Conservation (phyloP, 352 stramenopile species). For the Phytophthora meadii region DNA sequence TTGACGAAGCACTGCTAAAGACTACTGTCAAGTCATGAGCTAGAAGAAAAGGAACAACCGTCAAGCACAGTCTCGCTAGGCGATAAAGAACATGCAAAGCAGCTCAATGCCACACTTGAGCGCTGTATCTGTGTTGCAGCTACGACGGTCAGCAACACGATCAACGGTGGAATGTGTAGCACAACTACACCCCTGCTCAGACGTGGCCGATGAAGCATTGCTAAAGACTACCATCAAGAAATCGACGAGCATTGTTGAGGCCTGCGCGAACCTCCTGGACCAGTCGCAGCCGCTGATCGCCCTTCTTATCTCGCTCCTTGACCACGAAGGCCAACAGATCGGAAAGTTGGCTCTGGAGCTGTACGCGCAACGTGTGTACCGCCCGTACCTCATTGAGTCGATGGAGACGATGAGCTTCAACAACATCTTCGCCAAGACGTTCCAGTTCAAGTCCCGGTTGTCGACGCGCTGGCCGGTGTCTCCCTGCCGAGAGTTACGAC, state of each 20-base stretch:
- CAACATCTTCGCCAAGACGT: conserved; percentile 84
- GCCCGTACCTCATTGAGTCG: conserved; percentile 86
- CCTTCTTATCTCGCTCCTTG: conserved; percentile 80
- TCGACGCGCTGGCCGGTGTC: conserved; percentile 76
- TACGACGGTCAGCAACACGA: too few species aligned
- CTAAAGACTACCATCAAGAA: too few species aligned
- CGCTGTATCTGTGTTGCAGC: too few species aligned
- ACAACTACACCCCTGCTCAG: too few species aligned
- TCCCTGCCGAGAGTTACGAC: conserved; percentile 83
- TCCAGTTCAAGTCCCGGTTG: conserved; percentile 87
- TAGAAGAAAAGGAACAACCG: too few species aligned
- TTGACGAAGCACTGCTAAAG: too few species aligned
- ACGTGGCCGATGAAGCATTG: too few species aligned
- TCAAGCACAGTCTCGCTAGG: too few species aligned
- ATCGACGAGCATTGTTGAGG: conserved; percentile 55
- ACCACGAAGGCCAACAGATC: conserved; percentile 72
- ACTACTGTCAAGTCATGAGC: too few species aligned
- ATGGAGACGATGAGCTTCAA: conserved; percentile 73
- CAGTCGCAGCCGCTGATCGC: conserved; percentile 88
- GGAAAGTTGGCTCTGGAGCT: conserved; percentile 81
- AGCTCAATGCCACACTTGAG: too few species aligned
- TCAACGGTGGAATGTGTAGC: too few species aligned
- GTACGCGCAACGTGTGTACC: conserved; percentile 88
- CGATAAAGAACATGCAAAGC: too few species aligned
- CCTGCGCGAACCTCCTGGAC: conserved; percentile 73